These are phyloP conservation scores for Rossbeevera mucosa DNA, from an alignment of 768 basidiomycete species.

Conservation along the genomic window DNA sequence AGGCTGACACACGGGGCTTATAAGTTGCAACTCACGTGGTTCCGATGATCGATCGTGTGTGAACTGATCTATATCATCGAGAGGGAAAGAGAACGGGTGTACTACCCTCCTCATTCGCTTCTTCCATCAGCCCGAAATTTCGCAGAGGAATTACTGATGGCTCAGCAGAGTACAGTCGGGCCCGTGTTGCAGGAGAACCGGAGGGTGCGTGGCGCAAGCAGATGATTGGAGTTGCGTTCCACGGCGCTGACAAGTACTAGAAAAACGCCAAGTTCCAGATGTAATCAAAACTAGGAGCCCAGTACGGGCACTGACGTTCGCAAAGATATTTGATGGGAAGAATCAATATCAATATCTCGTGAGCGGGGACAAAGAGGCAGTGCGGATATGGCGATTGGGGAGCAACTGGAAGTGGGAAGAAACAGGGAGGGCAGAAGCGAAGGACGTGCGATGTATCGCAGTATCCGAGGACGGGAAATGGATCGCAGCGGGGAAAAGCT, in stretches of 20 bases:
- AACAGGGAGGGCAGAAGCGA: background rate
- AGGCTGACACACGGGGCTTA: background rate
- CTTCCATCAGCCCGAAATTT: background rate
- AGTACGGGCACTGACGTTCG: constrained; percentile 6
- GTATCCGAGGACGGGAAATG: constrained; percentile 4
- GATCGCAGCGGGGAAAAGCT: constrained; percentile 9
- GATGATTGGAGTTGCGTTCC: background rate
- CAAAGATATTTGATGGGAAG: background rate
- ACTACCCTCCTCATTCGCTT: background rate
- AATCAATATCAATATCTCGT: too few relatives aligned
- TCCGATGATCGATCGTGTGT: background rate
- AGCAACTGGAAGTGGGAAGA: background rate
- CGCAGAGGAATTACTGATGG: background rate
- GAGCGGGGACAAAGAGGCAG: constrained; percentile 9
- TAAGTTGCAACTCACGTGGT: background rate
- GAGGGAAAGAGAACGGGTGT: background rate
- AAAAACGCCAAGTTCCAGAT: background rate
- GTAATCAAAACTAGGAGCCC: background rate
- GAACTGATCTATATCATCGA: constrained; percentile 5
- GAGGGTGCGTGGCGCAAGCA: constrained; percentile 1
- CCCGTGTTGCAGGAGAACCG: background rate
- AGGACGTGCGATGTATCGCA: constrained; percentile 7
- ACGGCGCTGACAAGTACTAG: background rate
- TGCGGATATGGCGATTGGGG: constrained; percentile 5
- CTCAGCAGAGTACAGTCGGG: background rate